Percentiles rank a stretch among this genome's conserved stretches.
Evolutionary conservation across 352 stramenopile species (phyloP).

Genomic region (Globisporangium megalacanthum): DNA sequence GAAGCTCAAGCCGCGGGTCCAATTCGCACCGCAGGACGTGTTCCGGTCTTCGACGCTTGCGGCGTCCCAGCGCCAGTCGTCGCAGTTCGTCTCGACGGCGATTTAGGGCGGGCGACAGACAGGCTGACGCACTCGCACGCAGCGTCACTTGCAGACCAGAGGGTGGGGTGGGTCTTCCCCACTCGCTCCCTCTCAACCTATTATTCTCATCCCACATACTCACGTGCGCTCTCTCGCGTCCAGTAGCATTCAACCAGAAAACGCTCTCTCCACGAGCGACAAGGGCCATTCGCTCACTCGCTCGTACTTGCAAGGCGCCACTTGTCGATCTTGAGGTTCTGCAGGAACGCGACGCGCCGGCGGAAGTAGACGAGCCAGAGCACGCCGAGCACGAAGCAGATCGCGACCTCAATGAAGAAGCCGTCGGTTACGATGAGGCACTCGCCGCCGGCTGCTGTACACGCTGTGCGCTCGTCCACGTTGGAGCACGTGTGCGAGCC

Average conservation of each 20-base stretch:
- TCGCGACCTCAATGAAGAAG: constrained; percentile 73
- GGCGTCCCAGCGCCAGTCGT: constrained; percentile 17
- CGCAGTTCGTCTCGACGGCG: constrained; percentile 13
- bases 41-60: constrained; percentile 46
- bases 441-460: constrained; percentile 48
- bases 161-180: too few species aligned
- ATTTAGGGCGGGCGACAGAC: constrained; percentile 1
- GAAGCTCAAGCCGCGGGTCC: constrained; percentile 57
- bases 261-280: too few species aligned
- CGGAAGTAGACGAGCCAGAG: constrained; percentile 72
- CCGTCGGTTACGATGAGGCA: constrained; percentile 77
- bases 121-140: not conserved
- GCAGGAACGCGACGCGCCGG: constrained; percentile 56
- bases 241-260: too few species aligned
- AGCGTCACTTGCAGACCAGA: not conserved
- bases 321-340: constrained; percentile 81
- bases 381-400: constrained; percentile 63
- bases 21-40: constrained; percentile 67
- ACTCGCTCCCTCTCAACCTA: not conserved
- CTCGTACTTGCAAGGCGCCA: constrained; percentile 54
- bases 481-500: constrained; percentile 78
- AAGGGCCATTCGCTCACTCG: constrained; percentile 19
- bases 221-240: too few species aligned
- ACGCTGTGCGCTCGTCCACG: constrained; percentile 54
- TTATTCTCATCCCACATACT: not conserved